These are phyloP conservation scores for Erysimum pusillum DNA, from an alignment of 441 rosid genomes.

Conservation along the genomic window DNA sequence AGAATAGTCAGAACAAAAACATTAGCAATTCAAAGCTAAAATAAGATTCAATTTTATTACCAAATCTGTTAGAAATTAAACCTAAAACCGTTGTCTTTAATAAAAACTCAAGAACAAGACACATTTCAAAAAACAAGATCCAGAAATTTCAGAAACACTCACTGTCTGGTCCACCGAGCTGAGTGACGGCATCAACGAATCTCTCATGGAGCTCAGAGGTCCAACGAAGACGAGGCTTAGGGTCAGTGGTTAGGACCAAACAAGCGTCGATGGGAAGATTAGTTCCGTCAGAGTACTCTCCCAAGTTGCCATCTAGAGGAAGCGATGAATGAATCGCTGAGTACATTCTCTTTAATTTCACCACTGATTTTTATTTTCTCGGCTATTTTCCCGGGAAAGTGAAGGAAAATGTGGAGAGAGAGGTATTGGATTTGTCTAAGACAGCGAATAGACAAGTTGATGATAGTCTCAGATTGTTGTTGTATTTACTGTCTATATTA, in stretches of 20 bases:
- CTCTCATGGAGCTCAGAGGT: constrained; percentile 94
- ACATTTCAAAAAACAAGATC: constrained; percentile 24
- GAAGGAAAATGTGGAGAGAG: background rate
- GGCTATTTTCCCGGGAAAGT: background rate
- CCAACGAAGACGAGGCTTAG: constrained; percentile 98
- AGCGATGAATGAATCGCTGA: constrained; percentile 77
- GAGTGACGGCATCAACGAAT: constrained; percentile 87
- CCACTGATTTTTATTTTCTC: background rate
- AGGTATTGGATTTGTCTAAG: background rate
- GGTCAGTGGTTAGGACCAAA: constrained; percentile 86
- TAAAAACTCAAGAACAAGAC: background rate
- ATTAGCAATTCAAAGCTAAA: no score
- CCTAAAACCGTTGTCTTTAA: background rate
- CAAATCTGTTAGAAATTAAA: background rate
- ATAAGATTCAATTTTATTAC: background rate
- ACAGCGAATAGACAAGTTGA: background rate
- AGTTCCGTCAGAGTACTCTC: constrained; percentile 68
- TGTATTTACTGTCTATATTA: no score
- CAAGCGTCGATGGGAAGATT: constrained; percentile 80
- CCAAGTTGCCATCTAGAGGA: constrained; percentile 64
- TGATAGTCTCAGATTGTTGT: no score
- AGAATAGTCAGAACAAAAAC: no score
- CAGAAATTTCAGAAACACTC: constrained; percentile 31
- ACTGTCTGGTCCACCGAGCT: constrained; percentile 97
- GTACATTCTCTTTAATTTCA: constrained; percentile 56